Evolutionary conservation across 768 basidiomycete genomes (phyloP), one percentile per base, ranked within the genome.

Genomic region (Tricholoma matsutake): DNA sequence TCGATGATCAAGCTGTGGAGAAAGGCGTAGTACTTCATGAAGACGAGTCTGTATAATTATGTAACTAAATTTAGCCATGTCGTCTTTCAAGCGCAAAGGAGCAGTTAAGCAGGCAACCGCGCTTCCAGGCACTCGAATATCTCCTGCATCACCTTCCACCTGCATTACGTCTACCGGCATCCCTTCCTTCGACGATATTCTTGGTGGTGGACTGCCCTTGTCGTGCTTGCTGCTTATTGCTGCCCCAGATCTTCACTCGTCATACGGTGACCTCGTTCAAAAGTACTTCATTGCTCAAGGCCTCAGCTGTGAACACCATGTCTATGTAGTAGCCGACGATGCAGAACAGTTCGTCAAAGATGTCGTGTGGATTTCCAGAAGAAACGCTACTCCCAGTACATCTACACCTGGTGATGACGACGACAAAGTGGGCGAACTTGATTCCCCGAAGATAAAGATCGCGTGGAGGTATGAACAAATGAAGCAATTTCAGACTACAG

Each of bases 381-480:
- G 54, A 47, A 49, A 29, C 6, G 53, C 29, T 39, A 10, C 20
- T 37, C 28, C 57, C 11, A 56, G 58, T 28, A 28, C 34, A n/a
- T 47, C 45, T 6, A 55, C 32, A 16, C n/a, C 35, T n/a, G 64
- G 82, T 59, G 64, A 66, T 25, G 64, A 65, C 6, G 56, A 56
- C n/a, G 70, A 66, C 29, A 68, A 69, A 25, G 63, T 73, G 52
- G 75, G 71, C 2, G 78, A 75, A 18, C 74, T 76, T 11, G 74
- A 74, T 28, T 81, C 76, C 43, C 79, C 85, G 28, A 87, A 86
- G 67, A 90, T 96, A 64, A 96, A 91, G 77, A 98, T 99, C 67
- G 97, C 97, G 31, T 99, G 97, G 92, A 83, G 97, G 69, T 99
- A 99, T 73, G 93, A 94, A 68, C 83, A 87, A 60, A 91, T 98